These are phyloP conservation scores for Fremontodendron californicum DNA, from an alignment of 345 rosid species.

Conservation along the genomic window DNA sequence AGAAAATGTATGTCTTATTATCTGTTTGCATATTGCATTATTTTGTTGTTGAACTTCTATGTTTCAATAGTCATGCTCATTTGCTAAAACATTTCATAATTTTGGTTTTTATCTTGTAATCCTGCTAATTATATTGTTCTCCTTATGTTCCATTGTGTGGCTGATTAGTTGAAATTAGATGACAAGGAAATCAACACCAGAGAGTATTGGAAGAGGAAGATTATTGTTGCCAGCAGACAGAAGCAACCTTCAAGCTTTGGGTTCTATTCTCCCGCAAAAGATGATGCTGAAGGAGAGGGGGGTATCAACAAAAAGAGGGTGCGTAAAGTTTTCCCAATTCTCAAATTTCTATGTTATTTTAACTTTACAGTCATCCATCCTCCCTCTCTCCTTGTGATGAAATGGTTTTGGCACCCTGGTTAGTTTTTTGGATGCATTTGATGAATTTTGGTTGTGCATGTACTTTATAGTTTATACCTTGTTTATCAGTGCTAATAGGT, in stretches of 20 bases:
- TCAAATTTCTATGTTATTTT: background rate
- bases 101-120: background rate
- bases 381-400: background rate
- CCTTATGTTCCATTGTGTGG: constrained; percentile 24
- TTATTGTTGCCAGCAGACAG: constrained; percentile 74
- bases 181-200: constrained; percentile 63
- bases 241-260: constrained; percentile 86
- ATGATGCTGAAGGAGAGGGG: constrained; percentile 60
- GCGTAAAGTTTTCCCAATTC: background rate
- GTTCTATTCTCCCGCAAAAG: constrained; percentile 80
- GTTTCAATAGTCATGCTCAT: background rate
- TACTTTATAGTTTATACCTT: background rate
- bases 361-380: background rate
- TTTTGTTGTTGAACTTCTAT: background rate
- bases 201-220: constrained; percentile 87
- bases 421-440: background rate
- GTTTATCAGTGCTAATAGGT: background rate
- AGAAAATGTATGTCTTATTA: constrained; percentile 49
- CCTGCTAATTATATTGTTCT: constrained; percentile 8
- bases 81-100: background rate
- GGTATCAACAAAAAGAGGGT: constrained; percentile 60
- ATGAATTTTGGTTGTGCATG: background rate
- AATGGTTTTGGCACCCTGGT: background rate
- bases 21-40: background rate
- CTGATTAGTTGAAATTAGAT: constrained; percentile 74